These are phyloP conservation scores for Phytopythium oedochilum DNA, from an alignment of 352 stramenopile species.

Conservation along the genomic window DNA sequence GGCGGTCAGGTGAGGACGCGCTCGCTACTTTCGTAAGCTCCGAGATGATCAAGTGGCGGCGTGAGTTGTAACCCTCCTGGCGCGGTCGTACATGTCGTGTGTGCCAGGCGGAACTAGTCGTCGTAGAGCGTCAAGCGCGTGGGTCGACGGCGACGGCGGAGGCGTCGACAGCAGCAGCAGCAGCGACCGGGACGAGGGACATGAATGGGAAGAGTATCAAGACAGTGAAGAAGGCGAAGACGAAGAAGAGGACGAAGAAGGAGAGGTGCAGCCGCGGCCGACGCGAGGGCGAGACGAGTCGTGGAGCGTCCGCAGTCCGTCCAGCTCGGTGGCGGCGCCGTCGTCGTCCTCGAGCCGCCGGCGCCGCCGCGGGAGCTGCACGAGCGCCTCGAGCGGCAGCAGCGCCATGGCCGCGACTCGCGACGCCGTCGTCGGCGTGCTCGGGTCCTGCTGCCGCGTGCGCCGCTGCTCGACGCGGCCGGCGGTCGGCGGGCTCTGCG, in stretches of 20 bases:
- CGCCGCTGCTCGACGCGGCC: conserved; percentile 23
- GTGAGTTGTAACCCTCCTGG: too few species aligned
- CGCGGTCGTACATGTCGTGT: neutral
- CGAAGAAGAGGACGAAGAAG: neutral
- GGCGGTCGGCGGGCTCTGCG: conserved; percentile 35
- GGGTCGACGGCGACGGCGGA: neutral
- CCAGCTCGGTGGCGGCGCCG: too few species aligned
- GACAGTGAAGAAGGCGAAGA: neutral
- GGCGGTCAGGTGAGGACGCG: neutral
- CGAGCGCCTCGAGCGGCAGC: too few species aligned
- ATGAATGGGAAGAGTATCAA: neutral
- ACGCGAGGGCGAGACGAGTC: too few species aligned
- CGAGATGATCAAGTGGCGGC: too few species aligned
- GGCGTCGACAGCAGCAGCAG: neutral
- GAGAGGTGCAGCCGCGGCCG: too few species aligned
- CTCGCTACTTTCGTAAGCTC: too few species aligned
- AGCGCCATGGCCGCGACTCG: too few species aligned
- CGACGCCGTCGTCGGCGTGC: too few species aligned
- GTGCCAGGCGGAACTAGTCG: conserved; percentile 6
- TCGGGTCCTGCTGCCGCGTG: conserved; percentile 46
- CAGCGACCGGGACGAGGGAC: conserved; percentile 3
- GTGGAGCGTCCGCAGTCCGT: too few species aligned
- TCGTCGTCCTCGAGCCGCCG: too few species aligned
- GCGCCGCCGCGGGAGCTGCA: too few species aligned
- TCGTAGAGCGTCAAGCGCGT: neutral